Base-by-base conservation (phyloP, 441 rosid genomes). In the Populus hybrid region DNA sequence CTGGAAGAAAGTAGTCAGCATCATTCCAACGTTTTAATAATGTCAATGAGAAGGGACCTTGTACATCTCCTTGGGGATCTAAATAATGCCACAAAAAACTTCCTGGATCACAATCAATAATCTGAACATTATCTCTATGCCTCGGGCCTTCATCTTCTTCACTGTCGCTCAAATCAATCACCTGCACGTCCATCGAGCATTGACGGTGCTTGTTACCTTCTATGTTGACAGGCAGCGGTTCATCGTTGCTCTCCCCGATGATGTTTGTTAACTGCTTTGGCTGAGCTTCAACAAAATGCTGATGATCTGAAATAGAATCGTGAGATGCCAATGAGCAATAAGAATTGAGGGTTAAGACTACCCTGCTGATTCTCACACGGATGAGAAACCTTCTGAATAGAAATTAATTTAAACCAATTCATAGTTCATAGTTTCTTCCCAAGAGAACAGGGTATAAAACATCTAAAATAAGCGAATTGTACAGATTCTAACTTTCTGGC, bases 21-120 rank as follows among this genome's bases (percentile, higher is more conserved):
- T 91, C 92, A 9, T 74, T 65, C 98, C 98, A 95, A 4, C 35
- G 81, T 83, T 92, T 92, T 66, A 93, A 89, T 11, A 80, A 73
- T n/a, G 11, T 57, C 21, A 92, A 79, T 1, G 94, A 81, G 86
- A 93, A 92, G 32, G 98, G 97, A 64, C 98, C 97, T 23, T 85
- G 98, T 68, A 79, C 40, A 18, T 18, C 32, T 46, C 98, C 97
- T 21, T 73, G 86, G 11, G 97, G 99, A 84, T 95, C 97, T 75
- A 65, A 30, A 81, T 93, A 95, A 78, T 83, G 71, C 97, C 99
- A 95, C 23, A 81, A 83, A 59, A 40, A 19, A 76, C 84, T 81
- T 74, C 67, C 84, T 7, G 67, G 76, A 64, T 76, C 82, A 21
- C 59, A 57, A 71, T 76, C 78, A 7, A 12, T 42, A 76, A 4